Percentiles rank a stretch among this genome's conserved stretches.
Evolutionary conservation across 352 stramenopile species (phyloP).

Genomic region (Paralagenidium karlingii): DNA sequence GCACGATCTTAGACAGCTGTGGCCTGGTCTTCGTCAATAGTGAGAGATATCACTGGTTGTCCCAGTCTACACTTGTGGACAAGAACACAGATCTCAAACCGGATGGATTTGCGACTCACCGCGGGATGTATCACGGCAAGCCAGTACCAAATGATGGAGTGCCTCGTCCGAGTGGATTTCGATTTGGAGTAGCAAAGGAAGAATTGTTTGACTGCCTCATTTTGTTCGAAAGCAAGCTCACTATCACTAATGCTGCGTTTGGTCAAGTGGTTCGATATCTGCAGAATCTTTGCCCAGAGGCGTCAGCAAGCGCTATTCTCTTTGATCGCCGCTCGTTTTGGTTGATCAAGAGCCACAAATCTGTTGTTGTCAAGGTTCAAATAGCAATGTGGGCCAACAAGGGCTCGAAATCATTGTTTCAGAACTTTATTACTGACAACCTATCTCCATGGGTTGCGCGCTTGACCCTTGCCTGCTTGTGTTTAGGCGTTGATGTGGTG

Average conservation of each 20-base stretch:
- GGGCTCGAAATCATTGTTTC: slow-evolving; percentile 13
- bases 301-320: slow-evolving; percentile 8
- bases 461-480: slow-evolving; percentile 8
- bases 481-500: slow-evolving; percentile 11
- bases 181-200: slow-evolving; percentile 17
- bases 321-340: slow-evolving; percentile 15
- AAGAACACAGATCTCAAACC: slow-evolving; percentile 6
- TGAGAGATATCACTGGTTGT: slow-evolving; percentile 1
- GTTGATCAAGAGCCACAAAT: slow-evolving; percentile 11
- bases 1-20: background rate
- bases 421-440: slow-evolving; percentile 10
- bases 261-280: slow-evolving; percentile 15
- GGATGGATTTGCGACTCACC: slow-evolving; percentile 14
- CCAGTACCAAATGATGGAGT: slow-evolving; percentile 7
- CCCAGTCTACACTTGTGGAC: background rate
- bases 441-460: slow-evolving; percentile 8
- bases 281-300: slow-evolving; percentile 8
- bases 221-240: slow-evolving; percentile 18
- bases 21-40: slow-evolving; percentile 5
- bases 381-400: slow-evolving; percentile 8
- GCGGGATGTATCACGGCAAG: slow-evolving; percentile 9
- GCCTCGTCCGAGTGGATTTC: slow-evolving; percentile 9
- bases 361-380: slow-evolving; percentile 8
- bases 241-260: slow-evolving; percentile 15
- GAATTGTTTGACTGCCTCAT: slow-evolving; percentile 20